phyloP scores from a whole-genome alignment of 1,284 basidiomycete species.

The Pascua sp. region DNA sequence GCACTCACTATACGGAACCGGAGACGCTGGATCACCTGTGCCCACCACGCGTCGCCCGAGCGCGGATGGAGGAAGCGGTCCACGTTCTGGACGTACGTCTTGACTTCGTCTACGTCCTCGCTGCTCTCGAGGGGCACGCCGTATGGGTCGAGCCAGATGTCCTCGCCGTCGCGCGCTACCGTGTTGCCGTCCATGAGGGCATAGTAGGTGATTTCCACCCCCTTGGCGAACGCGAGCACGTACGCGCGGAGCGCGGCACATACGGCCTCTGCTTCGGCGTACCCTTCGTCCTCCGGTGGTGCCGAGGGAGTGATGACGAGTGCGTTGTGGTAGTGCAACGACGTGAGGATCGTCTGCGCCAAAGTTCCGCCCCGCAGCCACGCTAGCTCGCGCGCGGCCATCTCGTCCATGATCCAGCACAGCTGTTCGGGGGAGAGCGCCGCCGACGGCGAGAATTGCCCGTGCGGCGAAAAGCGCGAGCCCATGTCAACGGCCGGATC shows the following conservation, averaged over 20 bases:
- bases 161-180: conserved; percentile 76
- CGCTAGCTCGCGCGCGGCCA: conserved; percentile 78
- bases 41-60: conserved; percentile 4
- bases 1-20: background rate
- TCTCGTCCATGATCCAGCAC: conserved; percentile 80
- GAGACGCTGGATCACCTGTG: conserved; percentile 7
- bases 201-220: conserved; percentile 74
- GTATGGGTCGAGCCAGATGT: conserved; percentile 81
- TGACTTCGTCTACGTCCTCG: conserved; percentile 59
- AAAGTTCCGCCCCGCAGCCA: conserved; percentile 83
- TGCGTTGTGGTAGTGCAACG: conserved; percentile 66
- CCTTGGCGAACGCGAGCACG: conserved; percentile 72
- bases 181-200: conserved; percentile 64
- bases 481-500: conserved; percentile 87
- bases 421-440: conserved; percentile 69
- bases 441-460: conserved; percentile 61
- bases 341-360: conserved; percentile 78
- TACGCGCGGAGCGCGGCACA: conserved; percentile 67
- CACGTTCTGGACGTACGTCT: conserved; percentile 62
- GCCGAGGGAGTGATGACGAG: conserved; percentile 42
- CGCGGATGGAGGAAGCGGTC: conserved; percentile 50
- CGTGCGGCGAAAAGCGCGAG: conserved; percentile 51
- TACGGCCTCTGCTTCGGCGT: conserved; percentile 52
- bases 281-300: conserved; percentile 45
- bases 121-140: conserved; percentile 73